These are phyloP conservation scores for Penicillium nucicola DNA, from an alignment of 495 filamentous ascomycete species.

Conservation along the genomic window DNA sequence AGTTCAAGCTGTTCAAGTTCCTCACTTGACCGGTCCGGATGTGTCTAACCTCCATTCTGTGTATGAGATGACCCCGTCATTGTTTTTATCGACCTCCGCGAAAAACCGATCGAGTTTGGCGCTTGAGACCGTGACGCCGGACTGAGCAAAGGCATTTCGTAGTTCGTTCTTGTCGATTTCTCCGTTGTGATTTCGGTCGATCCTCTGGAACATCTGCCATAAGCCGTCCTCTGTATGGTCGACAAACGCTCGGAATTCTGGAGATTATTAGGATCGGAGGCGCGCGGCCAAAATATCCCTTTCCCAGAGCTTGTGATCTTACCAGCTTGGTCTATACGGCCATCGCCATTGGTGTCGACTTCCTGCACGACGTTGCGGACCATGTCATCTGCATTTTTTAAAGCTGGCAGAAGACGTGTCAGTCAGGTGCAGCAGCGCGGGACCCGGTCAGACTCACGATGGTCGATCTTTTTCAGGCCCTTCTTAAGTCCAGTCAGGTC, in stretches of 20 bases:
- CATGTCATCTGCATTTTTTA: constrained; percentile 92
- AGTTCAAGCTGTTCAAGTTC: not conserved
- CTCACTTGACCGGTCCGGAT: not conserved
- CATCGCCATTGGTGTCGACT: constrained; percentile 84
- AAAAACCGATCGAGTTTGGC: constrained; percentile 84
- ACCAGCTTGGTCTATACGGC: constrained; percentile 88
- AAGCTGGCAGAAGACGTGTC: constrained; percentile 52
- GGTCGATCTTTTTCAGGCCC: constrained; percentile 84
- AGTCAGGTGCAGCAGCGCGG: constrained; percentile 28
- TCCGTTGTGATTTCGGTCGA: constrained; percentile 83
- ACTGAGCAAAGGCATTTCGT: constrained; percentile 67
- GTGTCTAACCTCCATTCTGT: constrained; percentile 88
- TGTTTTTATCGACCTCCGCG: constrained; percentile 80
- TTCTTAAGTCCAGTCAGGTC: constrained; percentile 79
- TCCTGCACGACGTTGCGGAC: constrained; percentile 71
- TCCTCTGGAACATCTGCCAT: constrained; percentile 75
- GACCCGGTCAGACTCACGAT: constrained; percentile 63
- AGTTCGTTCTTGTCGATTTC: constrained; percentile 86
- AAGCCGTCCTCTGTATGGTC: constrained; percentile 80
- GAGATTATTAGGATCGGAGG: constrained; percentile 21
- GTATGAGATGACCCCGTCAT: constrained; percentile 85
- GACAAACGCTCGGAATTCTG: constrained; percentile 89
- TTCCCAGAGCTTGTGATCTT: constrained; percentile 28
- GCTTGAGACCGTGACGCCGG: constrained; percentile 75
- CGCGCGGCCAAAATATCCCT: constrained; percentile 9